These are phyloP conservation scores for Tetratostichococcus sp. DNA, from an alignment of 139 green algal genomes.

Conservation along the genomic window DNA sequence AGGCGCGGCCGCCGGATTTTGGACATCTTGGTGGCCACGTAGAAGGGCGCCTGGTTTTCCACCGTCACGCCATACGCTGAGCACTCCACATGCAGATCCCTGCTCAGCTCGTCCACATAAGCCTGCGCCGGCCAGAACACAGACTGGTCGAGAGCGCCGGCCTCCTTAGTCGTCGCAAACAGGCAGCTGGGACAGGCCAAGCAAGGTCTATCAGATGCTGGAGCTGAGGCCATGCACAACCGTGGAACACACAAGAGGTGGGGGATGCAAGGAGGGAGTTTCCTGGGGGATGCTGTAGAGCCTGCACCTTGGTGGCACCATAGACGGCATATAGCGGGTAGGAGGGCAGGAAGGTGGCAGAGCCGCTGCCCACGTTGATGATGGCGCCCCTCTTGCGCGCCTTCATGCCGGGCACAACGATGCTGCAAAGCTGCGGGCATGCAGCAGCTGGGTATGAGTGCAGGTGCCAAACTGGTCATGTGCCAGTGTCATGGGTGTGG, in stretches of 20 bases:
- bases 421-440: conserved; percentile 41
- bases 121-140: conserved; percentile 12
- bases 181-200: too few relatives aligned
- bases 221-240: too few relatives aligned
- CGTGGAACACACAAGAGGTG: too few relatives aligned
- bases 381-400: conserved; percentile 54
- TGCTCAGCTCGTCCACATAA: conserved; percentile 32
- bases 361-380: conserved; percentile 71
- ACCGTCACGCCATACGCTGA: conserved; percentile 47
- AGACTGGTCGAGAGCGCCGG: too few relatives aligned
- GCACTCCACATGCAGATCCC: conserved; percentile 57
- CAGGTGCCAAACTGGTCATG: too few relatives aligned
- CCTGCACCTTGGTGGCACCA: conserved; percentile 67
- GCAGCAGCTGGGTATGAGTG: too few relatives aligned
- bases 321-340: conserved; percentile 72
- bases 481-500: too few relatives aligned
- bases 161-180: too few relatives aligned
- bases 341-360: conserved; percentile 58
- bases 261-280: too few relatives aligned
- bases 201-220: too few relatives aligned
- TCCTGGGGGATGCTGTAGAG: too few relatives aligned
- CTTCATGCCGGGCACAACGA: conserved; percentile 74
- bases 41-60: conserved; percentile 74
- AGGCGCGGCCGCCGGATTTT: conserved; percentile 65
- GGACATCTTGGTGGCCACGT: conserved; percentile 79